A percentile compares a stretch with the other conserved stretches of the same genome.
Conservation (phyloP, 805 yeast genomes). For the Phaffomyces antillensis region DNA sequence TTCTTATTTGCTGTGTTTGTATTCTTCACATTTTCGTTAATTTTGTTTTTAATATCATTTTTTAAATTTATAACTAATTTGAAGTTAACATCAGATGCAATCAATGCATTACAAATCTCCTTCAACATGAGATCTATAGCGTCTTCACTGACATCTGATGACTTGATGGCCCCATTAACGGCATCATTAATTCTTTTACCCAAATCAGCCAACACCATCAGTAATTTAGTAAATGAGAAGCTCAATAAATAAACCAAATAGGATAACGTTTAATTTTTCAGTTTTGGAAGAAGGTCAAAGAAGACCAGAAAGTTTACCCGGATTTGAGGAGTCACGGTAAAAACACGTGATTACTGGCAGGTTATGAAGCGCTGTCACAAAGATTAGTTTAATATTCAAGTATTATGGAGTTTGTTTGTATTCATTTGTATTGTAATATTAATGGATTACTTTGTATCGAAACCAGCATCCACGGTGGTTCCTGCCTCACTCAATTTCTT, state of each 20-base stretch:
- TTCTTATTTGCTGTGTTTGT: slow-evolving; percentile 50
- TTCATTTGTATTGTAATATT: too few species aligned
- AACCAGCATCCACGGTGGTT: slow-evolving; percentile 7
- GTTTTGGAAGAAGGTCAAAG: not conserved
- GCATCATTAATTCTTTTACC: slow-evolving; percentile 75
- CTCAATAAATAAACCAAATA: not conserved
- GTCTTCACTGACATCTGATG: slow-evolving; percentile 49
- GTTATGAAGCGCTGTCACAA: too few species aligned
- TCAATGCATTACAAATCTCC: slow-evolving; percentile 81
- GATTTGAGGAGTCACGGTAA: not conserved
- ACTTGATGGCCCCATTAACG: slow-evolving; percentile 52
- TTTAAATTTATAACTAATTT: slow-evolving; percentile 72
- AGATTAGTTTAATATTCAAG: too few species aligned
- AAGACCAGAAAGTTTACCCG: not conserved
- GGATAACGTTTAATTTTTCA: not conserved
- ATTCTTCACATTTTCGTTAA: slow-evolving; percentile 45
- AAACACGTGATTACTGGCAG: not conserved
- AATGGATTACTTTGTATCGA: slow-evolving; percentile 20
- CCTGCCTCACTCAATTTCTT: slow-evolving; percentile 22
- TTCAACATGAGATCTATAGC: slow-evolving; percentile 71
- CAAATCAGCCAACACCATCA: slow-evolving; percentile 73
- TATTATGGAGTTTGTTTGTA: not conserved
- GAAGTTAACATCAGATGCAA: slow-evolving; percentile 93
- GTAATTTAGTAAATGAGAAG: not conserved
- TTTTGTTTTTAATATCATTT: slow-evolving; percentile 55